Percentiles rank a stretch among this genome's conserved stretches.
Conservation (phyloP, 108 stramenopile genomes). For the Nitzschia inconspicua region DNA sequence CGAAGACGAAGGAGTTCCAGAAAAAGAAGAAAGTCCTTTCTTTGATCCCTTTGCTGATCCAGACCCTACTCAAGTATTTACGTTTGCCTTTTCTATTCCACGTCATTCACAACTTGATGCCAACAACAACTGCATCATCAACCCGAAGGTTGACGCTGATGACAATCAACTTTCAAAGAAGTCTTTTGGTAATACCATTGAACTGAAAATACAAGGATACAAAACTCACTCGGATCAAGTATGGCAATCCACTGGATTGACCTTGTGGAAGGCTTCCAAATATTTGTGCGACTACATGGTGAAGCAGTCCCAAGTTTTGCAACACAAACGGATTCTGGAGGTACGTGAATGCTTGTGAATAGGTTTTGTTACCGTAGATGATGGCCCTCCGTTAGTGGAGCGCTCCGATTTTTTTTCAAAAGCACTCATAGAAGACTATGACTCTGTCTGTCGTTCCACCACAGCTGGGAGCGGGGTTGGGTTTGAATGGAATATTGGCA, state of each 20-base stretch:
- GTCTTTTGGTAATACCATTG: constrained; percentile 7
- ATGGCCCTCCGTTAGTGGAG: too few species aligned
- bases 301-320: constrained; percentile 18
- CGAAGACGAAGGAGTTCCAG: neutral
- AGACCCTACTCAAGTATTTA: constrained; percentile 16
- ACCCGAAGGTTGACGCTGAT: neutral
- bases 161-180: constrained; percentile 6
- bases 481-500: constrained; percentile 50
- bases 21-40: constrained; percentile 2
- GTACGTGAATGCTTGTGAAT: too few species aligned
- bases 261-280: constrained; percentile 71
- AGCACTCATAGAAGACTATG: neutral
- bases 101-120: neutral
- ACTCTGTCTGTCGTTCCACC: neutral
- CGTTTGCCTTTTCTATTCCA: neutral
- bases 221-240: constrained; percentile 49
- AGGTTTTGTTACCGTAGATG: too few species aligned
- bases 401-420: too few species aligned
- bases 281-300: constrained; percentile 65
- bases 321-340: constrained; percentile 10
- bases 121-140: neutral
- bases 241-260: constrained; percentile 77
- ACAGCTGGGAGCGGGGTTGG: constrained; percentile 33
- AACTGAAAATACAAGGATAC: constrained; percentile 49
- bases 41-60: constrained; percentile 2